phyloP scores from a whole-genome alignment of 1,284 basidiomycete genomes.

The Malassezia yamatoensis region DNA sequence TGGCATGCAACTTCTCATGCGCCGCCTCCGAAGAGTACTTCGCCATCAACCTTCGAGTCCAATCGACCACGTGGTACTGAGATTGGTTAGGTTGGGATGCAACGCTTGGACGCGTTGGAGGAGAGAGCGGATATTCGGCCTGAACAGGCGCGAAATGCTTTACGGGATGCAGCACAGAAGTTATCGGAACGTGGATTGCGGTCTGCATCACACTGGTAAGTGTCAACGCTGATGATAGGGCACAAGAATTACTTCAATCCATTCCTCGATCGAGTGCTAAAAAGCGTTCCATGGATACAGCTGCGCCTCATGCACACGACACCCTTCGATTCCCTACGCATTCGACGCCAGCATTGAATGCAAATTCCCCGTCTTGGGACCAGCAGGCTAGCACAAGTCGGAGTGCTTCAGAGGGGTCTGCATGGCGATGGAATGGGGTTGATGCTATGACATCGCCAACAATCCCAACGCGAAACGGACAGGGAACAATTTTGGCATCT shows the following conservation, averaged over 20 bases:
- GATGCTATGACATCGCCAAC: background rate
- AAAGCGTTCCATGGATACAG: background rate
- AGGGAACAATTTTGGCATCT: slow-evolving; percentile 6
- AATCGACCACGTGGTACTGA: background rate
- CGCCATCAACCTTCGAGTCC: background rate
- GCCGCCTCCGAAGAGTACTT: slow-evolving; percentile 14
- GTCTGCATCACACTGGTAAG: slow-evolving; percentile 16
- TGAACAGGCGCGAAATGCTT: background rate
- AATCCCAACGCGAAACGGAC: background rate
- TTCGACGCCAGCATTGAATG: slow-evolving; percentile 37
- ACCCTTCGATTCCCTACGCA: slow-evolving; percentile 25
- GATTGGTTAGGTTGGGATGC: background rate
- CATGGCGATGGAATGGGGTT: background rate
- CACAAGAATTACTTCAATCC: slow-evolving; percentile 31
- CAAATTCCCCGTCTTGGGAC: slow-evolving; percentile 11
- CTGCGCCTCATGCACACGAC: slow-evolving; percentile 1
- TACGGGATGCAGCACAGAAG: slow-evolving; percentile 1
- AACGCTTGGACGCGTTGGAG: slow-evolving; percentile 13
- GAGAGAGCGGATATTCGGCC: slow-evolving; percentile 9
- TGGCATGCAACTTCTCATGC: slow-evolving; percentile 9
- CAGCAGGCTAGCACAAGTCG: slow-evolving; percentile 12
- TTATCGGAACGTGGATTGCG: slow-evolving; percentile 11
- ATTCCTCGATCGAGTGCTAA: slow-evolving; percentile 13
- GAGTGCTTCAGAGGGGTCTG: slow-evolving; percentile 19
- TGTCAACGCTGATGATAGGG: slow-evolving; percentile 11